phyloP scores from a whole-genome alignment of 306 rosid genomes.

The Fagus sylvatica region DNA sequence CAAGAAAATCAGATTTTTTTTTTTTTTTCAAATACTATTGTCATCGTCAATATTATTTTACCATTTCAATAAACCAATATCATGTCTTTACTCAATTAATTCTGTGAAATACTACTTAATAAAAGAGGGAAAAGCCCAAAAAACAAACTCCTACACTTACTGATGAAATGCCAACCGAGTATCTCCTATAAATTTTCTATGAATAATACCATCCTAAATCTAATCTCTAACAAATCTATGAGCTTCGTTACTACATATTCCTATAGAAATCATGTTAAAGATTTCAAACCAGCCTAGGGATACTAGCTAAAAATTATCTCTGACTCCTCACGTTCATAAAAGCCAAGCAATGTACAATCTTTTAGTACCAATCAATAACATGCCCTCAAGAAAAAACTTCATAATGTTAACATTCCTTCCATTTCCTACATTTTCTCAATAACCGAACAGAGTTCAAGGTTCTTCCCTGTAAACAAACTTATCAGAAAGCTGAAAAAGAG shows the following conservation, averaged over 20 bases:
- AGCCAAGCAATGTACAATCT: not conserved
- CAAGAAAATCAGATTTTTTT: not conserved
- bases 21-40: no score
- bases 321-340: not conserved
- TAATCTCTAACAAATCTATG: not conserved
- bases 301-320: not conserved
- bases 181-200: not conserved
- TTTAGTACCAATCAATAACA: not conserved
- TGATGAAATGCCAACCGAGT: not conserved
- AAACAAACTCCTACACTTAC: no score
- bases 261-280: not conserved
- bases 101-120: not conserved
- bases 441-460: not conserved
- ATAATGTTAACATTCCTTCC: not conserved
- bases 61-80: no score
- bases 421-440: not conserved
- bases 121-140: no score
- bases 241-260: not conserved
- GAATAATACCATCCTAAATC: not conserved
- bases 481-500: not conserved
- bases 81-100: not conserved
- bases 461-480: no score
- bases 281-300: not conserved
- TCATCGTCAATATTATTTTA: no score
- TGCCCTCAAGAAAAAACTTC: not conserved